Percentiles rank a stretch among this genome's conserved stretches.
Evolutionary conservation across 108 stramenopile genomes (phyloP).

Genomic region (Asterionellopsis glacialis): DNA sequence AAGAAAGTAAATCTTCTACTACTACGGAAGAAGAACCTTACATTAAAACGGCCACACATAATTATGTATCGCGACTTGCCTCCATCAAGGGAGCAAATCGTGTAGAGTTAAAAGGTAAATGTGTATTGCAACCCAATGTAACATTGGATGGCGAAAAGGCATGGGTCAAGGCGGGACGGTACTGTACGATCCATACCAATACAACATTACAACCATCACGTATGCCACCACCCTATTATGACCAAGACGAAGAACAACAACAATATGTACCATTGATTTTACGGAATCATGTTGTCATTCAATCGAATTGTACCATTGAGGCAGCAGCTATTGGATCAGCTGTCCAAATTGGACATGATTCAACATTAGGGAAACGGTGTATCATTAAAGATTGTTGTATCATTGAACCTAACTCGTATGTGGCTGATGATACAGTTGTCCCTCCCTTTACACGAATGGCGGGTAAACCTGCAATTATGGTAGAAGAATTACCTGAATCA

Average conservation of each 20-base stretch:
- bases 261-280: slow-evolving; percentile 29
- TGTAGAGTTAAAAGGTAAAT: slow-evolving; percentile 49
- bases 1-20: no score
- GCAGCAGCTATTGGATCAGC: slow-evolving; percentile 47
- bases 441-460: slow-evolving; percentile 53
- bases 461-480: slow-evolving; percentile 6
- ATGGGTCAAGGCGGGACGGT: slow-evolving; percentile 31
- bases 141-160: slow-evolving; percentile 38
- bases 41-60: slow-evolving; percentile 51
- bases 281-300: slow-evolving; percentile 42
- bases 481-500: slow-evolving; percentile 29
- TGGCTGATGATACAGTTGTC: slow-evolving; percentile 44
- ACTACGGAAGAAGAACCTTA: slow-evolving; percentile 8
- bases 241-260: slow-evolving; percentile 5
- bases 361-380: slow-evolving; percentile 13
- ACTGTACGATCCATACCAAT: slow-evolving; percentile 19
- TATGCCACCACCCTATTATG: neutral
- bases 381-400: slow-evolving; percentile 52
- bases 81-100: slow-evolving; percentile 26
- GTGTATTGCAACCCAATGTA: slow-evolving; percentile 23
- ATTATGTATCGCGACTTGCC: slow-evolving; percentile 42
- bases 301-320: slow-evolving; percentile 29
- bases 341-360: slow-evolving; percentile 28
- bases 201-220: slow-evolving; percentile 26
- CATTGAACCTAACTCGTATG: slow-evolving; percentile 22